These are phyloP conservation scores for Colletotrichum sp. DNA, from an alignment of 2,329 filamentous ascomycete genomes.

Conservation along the genomic window DNA sequence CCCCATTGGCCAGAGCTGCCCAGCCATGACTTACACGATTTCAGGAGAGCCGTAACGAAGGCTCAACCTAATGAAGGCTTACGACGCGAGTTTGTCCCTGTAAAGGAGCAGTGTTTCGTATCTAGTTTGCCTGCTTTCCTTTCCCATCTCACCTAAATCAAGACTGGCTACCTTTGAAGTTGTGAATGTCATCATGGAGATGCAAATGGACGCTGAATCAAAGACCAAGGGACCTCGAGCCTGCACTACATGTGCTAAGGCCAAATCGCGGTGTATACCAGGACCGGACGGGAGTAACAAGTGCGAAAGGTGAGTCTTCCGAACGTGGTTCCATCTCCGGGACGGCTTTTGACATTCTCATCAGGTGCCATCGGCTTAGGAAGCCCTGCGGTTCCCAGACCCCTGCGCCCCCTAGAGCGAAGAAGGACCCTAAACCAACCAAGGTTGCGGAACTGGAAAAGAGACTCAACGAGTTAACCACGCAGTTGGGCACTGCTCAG, in stretches of 20 bases:
- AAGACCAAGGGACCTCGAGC: constrained; percentile 50
- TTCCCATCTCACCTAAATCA: background rate
- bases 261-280: constrained; percentile 55
- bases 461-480: constrained; percentile 53
- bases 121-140: background rate
- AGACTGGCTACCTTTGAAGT: background rate
- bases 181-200: background rate
- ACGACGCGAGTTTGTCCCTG: background rate
- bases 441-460: constrained; percentile 56
- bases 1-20: background rate
- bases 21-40: constrained; percentile 16
- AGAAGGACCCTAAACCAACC: constrained; percentile 51
- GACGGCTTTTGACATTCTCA: background rate
- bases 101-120: background rate
- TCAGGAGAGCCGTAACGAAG: background rate
- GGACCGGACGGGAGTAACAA: constrained; percentile 43
- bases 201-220: constrained; percentile 1
- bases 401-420: constrained; percentile 51
- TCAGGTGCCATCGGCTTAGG: constrained; percentile 51
- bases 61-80: background rate
- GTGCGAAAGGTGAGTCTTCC: constrained; percentile 51
- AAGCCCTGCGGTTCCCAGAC: constrained; percentile 53
- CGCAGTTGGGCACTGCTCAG: constrained; percentile 40
- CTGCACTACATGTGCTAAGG: constrained; percentile 55
- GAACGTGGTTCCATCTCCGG: background rate